phyloP scores from a whole-genome alignment of 78 protist species.

The Salpingoeca rosetta region DNA sequence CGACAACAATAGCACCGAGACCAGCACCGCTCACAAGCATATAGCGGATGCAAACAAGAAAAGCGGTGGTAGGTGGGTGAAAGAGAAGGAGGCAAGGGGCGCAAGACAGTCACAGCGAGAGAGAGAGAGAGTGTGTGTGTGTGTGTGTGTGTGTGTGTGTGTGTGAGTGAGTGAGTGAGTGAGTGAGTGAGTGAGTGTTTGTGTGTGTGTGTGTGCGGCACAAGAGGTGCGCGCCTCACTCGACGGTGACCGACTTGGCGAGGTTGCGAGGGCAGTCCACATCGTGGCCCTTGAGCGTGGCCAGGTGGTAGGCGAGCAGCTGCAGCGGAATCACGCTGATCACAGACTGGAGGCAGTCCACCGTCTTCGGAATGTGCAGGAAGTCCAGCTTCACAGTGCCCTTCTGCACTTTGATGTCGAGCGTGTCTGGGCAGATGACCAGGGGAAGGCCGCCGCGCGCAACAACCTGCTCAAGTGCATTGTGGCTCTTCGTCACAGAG shows the following conservation, averaged over 20 bases:
- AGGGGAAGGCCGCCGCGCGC: slow-evolving; percentile 54
- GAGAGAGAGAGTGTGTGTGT: background rate
- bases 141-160: slow-evolving; percentile 7
- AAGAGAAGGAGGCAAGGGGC: background rate
- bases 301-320: slow-evolving; percentile 84
- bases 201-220: background rate
- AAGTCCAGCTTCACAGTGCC: background rate
- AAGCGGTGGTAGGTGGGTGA: background rate
- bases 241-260: slow-evolving; percentile 93
- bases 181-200: background rate
- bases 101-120: background rate
- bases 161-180: background rate
- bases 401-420: background rate
- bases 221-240: slow-evolving; percentile 1
- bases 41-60: background rate
- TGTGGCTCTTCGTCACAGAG: slow-evolving; percentile 14
- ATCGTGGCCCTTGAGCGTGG: slow-evolving; percentile 29
- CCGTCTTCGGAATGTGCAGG: slow-evolving; percentile 22
- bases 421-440: slow-evolving; percentile 28
- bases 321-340: slow-evolving; percentile 79
- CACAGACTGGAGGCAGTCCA: slow-evolving; percentile 53
- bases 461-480: slow-evolving; percentile 44
- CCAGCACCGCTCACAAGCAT: too few species aligned
- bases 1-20: too few species aligned
- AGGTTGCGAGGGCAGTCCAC: slow-evolving; percentile 93